Conservation (phyloP, 2,329 filamentous ascomycete genomes). For the Claviceps capensis region DNA sequence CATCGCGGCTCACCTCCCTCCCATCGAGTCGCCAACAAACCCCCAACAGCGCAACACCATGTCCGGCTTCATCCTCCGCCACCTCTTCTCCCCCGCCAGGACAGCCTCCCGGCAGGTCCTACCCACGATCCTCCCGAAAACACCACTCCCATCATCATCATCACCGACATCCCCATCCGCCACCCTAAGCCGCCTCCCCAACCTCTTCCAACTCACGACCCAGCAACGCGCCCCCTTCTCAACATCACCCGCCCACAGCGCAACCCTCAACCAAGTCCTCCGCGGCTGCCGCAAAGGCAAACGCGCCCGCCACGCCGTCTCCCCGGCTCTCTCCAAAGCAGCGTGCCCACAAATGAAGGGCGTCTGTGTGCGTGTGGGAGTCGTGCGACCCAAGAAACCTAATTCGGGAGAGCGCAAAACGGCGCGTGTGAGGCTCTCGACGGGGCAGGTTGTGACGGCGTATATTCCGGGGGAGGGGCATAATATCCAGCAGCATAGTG, state of each 20-base stretch:
- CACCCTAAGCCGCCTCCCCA: background rate
- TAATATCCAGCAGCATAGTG: slow-evolving; percentile 97
- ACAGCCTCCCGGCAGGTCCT: slow-evolving; percentile 6
- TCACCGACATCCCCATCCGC: background rate
- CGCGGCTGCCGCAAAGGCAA: slow-evolving; percentile 67
- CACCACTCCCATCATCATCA: background rate
- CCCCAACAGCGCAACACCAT: slow-evolving; percentile 12
- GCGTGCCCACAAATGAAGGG: slow-evolving; percentile 78
- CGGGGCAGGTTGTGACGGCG: slow-evolving; percentile 73
- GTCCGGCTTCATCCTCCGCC: slow-evolving; percentile 22
- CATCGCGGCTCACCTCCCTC: too few relatives aligned
- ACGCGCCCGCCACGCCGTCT: slow-evolving; percentile 71
- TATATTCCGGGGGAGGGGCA: slow-evolving; percentile 97
- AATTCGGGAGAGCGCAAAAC: slow-evolving; percentile 97
- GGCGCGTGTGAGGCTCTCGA: slow-evolving; percentile 78
- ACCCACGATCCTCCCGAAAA: slow-evolving; percentile 7
- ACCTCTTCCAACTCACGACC: background rate
- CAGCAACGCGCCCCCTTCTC: slow-evolving; percentile 32
- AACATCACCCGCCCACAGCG: slow-evolving; percentile 39
- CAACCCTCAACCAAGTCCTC: slow-evolving; percentile 63
- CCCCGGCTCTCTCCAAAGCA: slow-evolving; percentile 61
- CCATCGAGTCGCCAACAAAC: too few relatives aligned
- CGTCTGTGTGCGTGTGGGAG: slow-evolving; percentile 87
- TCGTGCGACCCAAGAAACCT: slow-evolving; percentile 94
- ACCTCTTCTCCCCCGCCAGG: slow-evolving; percentile 18